Conservation (phyloP, 2,329 filamentous ascomycete genomes). For the Biscogniauxia sp. region DNA sequence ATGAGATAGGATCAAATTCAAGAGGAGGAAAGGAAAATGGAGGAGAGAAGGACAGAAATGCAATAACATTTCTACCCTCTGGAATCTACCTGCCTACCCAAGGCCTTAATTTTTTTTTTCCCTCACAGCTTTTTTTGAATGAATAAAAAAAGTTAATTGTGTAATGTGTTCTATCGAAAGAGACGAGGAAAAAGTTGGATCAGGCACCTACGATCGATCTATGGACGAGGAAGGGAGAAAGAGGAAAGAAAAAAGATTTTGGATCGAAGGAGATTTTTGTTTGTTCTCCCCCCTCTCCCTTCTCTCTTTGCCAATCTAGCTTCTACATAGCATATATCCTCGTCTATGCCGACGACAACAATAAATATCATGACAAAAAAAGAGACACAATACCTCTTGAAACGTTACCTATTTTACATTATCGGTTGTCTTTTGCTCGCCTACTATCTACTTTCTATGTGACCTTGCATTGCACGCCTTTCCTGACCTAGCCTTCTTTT, state of each 20-base stretch:
- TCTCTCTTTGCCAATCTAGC: not conserved
- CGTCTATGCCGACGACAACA: no score
- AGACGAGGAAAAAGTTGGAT: not conserved
- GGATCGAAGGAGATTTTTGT: not conserved
- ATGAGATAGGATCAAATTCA: not conserved
- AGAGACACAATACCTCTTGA: no score
- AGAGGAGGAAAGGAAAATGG: not conserved
- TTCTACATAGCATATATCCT: not conserved
- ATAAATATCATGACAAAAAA: no score
- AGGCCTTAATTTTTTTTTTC: not conserved
- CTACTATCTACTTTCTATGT: no score
- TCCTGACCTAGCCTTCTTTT: no score
- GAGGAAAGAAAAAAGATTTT: not conserved
- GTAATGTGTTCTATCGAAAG: not conserved
- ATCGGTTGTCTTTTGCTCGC: no score
- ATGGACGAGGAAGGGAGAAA: not conserved
- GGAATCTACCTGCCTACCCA: not conserved
- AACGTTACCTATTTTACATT: no score
- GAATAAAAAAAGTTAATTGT: not conserved
- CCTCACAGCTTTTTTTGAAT: no score
- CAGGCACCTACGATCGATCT: no score
- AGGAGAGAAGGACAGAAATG: not conserved
- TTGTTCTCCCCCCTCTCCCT: not conserved
- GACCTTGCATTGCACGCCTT: no score
- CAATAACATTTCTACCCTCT: not conserved